Percentiles rank a stretch among this genome's conserved stretches.
Conservation (phyloP, 1,284 basidiomycete species). For the Boletus chippewaensis region DNA sequence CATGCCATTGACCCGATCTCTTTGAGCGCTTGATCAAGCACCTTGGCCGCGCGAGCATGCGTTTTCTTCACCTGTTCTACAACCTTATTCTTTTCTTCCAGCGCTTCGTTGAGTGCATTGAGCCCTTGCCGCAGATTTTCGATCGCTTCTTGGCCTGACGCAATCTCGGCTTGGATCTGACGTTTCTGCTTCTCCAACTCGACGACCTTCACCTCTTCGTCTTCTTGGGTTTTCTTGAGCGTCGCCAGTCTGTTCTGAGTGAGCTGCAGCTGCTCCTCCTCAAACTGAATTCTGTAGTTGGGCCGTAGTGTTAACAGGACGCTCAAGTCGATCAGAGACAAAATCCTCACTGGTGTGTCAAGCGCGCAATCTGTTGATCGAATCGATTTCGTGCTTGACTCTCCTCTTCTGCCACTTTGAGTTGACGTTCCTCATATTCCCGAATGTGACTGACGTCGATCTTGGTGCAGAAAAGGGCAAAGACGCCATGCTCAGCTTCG, state of each 20-base stretch:
- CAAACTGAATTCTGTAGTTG: constrained; percentile 62
- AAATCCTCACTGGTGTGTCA: constrained; percentile 79
- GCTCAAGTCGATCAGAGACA: neutral
- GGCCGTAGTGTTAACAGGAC: constrained; percentile 4
- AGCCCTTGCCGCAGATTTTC: constrained; percentile 56
- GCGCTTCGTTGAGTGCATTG: constrained; percentile 50
- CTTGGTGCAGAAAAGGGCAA: constrained; percentile 71
- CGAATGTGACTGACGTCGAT: constrained; percentile 84
- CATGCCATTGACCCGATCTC: constrained; percentile 76
- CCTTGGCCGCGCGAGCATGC: constrained; percentile 62
- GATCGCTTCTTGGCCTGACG: constrained; percentile 55
- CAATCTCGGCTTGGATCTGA: constrained; percentile 59
- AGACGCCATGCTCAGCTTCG: constrained; percentile 77
- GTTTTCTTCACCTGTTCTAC: constrained; percentile 77
- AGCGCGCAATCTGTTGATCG: constrained; percentile 81
- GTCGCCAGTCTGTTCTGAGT: constrained; percentile 58
- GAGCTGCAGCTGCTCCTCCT: constrained; percentile 63
- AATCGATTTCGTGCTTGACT: constrained; percentile 79
- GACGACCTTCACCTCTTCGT: constrained; percentile 52
- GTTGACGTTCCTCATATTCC: constrained; percentile 91
- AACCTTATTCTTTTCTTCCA: constrained; percentile 62
- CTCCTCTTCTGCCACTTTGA: constrained; percentile 83
- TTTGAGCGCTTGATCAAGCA: constrained; percentile 82
- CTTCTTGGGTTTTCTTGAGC: constrained; percentile 48
- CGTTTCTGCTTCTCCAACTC: constrained; percentile 55